Percentiles rank a stretch among this genome's conserved stretches.
These are phyloP conservation scores for Penicillium sp. DNA, from an alignment of 2,329 filamentous ascomycete species.

Conservation along the genomic window DNA sequence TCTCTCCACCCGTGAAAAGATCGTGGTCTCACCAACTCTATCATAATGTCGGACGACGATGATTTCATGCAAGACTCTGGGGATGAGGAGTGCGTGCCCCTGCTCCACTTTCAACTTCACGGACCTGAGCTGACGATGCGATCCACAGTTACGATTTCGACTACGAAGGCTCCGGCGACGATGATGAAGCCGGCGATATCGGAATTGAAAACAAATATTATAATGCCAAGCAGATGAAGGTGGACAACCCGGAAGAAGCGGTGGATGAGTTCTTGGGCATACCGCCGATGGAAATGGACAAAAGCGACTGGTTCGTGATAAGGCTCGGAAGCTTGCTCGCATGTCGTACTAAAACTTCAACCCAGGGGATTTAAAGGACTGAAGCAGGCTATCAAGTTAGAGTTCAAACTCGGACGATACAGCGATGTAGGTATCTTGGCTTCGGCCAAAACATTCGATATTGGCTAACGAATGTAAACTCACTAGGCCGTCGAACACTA, in stretches of 20 bases:
- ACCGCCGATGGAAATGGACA: conserved; percentile 79
- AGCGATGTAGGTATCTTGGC: conserved; percentile 62
- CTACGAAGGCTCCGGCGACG: conserved; percentile 91
- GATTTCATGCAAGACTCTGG: conserved; percentile 94
- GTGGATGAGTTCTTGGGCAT: conserved; percentile 91
- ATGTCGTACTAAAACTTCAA: not conserved
- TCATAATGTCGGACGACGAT: conserved; percentile 74
- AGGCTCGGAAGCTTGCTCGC: conserved; percentile 21
- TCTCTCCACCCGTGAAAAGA: conserved; percentile 1
- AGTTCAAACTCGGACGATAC: conserved; percentile 89
- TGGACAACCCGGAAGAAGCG: conserved; percentile 80
- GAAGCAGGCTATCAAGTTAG: conserved; percentile 97
- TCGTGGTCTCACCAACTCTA: not conserved
- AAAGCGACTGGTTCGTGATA: conserved; percentile 76
- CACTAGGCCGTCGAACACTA: conserved; percentile 84
- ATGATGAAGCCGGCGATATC: conserved; percentile 83
- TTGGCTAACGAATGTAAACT: not conserved
- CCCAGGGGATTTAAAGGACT: conserved; percentile 85
- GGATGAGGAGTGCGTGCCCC: conserved; percentile 69
- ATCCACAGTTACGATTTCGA: conserved; percentile 81
- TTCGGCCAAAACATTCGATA: conserved; percentile 1
- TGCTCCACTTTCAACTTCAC: conserved; percentile 1
- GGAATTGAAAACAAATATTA: conserved; percentile 99
- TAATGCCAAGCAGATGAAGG: conserved; percentile 97
- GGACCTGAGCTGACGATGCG: conserved; percentile 24